These are phyloP conservation scores for Alternaria tenuissima DNA, from an alignment of 2,329 filamentous ascomycete genomes.

Conservation along the genomic window DNA sequence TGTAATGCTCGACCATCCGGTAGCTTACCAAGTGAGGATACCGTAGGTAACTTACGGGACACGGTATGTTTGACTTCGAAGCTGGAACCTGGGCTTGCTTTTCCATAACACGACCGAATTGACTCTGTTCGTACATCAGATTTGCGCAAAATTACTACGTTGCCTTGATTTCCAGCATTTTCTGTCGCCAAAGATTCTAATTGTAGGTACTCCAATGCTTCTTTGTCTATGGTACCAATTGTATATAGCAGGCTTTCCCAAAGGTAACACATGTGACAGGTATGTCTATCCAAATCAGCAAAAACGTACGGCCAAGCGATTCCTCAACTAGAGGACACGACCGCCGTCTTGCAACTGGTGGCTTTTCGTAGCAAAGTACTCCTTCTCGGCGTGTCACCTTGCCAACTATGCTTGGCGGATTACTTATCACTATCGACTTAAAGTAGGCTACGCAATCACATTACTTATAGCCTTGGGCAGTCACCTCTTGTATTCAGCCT, in stretches of 20 bases:
- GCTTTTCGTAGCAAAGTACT: neutral
- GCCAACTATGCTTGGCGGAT: neutral
- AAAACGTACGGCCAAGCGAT: neutral
- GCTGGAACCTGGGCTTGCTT: neutral
- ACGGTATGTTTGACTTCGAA: neutral
- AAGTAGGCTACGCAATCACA: neutral
- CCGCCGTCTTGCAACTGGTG: neutral
- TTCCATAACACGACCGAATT: neutral
- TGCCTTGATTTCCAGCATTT: neutral
- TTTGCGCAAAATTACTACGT: neutral
- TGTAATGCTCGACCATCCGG: too few relatives aligned
- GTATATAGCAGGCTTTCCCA: neutral
- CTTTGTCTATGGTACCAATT: neutral
- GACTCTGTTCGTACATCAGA: neutral
- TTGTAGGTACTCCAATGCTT: neutral
- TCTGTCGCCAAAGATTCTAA: neutral
- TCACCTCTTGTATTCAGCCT: neutral
- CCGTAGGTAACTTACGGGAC: neutral
- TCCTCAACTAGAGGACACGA: neutral
- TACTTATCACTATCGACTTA: neutral
- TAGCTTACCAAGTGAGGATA: neutral
- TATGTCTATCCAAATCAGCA: neutral
- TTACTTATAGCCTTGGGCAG: neutral
- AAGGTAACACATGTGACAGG: neutral
- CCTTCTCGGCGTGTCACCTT: neutral